phyloP scores from a whole-genome alignment of 257 asterid genomes.

The Solanum tarapatanum region DNA sequence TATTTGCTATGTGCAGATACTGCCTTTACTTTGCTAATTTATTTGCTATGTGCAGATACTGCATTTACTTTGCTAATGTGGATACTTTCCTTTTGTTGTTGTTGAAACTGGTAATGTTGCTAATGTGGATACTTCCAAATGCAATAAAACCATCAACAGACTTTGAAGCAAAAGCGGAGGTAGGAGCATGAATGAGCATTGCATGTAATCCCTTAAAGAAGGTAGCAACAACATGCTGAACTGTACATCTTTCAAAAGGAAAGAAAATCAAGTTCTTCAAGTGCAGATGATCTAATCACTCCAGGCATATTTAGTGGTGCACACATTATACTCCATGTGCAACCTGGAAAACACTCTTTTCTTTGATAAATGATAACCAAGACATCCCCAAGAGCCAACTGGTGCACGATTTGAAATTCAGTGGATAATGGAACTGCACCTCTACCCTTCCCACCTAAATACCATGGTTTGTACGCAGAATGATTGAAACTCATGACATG shows the following conservation, averaged over 20 bases:
- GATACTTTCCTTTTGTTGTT: background rate
- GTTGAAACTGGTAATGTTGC: background rate
- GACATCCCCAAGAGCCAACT: background rate
- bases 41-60: background rate
- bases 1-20: background rate
- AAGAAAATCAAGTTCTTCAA: background rate
- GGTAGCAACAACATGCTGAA: background rate
- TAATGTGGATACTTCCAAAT: background rate
- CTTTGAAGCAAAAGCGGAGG: background rate
- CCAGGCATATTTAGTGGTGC: background rate
- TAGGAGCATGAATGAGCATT: background rate
- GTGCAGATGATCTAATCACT: background rate
- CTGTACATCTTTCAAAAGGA: background rate
- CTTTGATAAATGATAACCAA: background rate
- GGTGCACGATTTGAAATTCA: background rate
- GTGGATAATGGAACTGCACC: background rate
- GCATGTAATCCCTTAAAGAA: background rate
- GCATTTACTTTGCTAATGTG: background rate
- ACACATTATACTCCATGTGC: background rate
- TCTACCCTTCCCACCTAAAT: background rate
- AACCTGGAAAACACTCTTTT: background rate
- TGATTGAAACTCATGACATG: background rate
- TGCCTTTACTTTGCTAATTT: background rate
- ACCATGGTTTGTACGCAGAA: background rate
- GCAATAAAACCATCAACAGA: background rate